phyloP scores from a whole-genome alignment of 306 rosid species.

The Datisca glomerata region DNA sequence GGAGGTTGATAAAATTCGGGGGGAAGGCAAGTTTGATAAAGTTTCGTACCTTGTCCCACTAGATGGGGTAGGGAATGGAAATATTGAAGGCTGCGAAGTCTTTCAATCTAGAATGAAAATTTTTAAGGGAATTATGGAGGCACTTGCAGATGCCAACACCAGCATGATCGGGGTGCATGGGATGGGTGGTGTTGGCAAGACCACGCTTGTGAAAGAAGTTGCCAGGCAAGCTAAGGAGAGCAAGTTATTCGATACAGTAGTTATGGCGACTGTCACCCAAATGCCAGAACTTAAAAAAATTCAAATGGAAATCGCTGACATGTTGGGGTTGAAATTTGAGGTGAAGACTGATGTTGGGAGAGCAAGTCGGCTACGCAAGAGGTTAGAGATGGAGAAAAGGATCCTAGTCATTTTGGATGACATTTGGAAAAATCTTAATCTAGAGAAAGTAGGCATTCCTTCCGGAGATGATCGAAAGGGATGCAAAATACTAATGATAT shows the following conservation, averaged over 20 bases:
- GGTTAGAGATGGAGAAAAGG: neutral
- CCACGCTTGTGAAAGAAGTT: constrained; percentile 10
- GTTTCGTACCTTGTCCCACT: neutral
- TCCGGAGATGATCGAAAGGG: neutral
- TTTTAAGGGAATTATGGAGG: constrained; percentile 8
- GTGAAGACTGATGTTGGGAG: neutral
- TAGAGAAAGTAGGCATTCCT: constrained; percentile 8
- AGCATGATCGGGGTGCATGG: constrained; percentile 14
- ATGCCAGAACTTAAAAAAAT: constrained; percentile 2
- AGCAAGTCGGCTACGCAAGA: neutral
- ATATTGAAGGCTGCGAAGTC: neutral
- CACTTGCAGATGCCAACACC: constrained; percentile 4
- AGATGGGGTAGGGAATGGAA: neutral
- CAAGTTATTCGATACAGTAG: constrained; percentile 10
- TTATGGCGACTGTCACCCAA: constrained; percentile 7
- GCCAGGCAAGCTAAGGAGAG: constrained; percentile 1
- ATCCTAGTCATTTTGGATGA: constrained; percentile 16
- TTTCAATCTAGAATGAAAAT: constrained; percentile 12
- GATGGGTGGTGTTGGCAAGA: constrained; percentile 17
- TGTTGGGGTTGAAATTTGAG: constrained; percentile 5
- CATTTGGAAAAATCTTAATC: constrained; percentile 3
- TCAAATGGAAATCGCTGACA: constrained; percentile 11
- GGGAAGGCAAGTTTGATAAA: neutral
- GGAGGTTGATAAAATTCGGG: neutral
- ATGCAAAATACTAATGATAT: constrained; percentile 15